Conservation (phyloP, 163 green algal genomes). For the Scenedesmus sp. region DNA sequence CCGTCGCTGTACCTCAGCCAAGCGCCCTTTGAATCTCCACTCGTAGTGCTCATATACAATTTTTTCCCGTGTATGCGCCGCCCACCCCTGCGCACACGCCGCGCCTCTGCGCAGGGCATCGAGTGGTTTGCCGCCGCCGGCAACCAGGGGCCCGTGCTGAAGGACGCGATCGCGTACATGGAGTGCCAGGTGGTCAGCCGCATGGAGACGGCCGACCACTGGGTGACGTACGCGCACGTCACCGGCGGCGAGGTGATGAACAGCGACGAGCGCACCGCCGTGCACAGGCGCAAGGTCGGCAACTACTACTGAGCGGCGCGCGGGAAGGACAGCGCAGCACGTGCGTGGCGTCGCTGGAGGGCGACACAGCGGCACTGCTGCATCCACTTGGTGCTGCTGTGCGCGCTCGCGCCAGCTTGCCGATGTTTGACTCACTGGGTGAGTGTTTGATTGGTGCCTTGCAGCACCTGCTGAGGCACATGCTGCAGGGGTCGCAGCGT, state of each 20-base stretch:
- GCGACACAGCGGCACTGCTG: not conserved
- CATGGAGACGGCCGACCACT: conserved; percentile 97
- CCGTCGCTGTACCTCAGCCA: too few relatives aligned
- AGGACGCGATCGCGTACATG: conserved; percentile 86
- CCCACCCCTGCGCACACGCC: not conserved
- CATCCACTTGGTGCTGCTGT: not conserved
- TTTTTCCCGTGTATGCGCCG: too few relatives aligned
- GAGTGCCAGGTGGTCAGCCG: conserved; percentile 91
- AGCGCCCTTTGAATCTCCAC: too few relatives aligned
- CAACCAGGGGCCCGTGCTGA: conserved; percentile 79
- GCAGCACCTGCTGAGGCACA: too few relatives aligned
- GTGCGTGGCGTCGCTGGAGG: not conserved
- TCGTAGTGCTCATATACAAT: too few relatives aligned
- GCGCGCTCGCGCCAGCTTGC: too few relatives aligned
- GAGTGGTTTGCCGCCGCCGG: conserved; percentile 69
- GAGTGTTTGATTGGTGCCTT: too few relatives aligned
- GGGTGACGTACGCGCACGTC: conserved; percentile 91
- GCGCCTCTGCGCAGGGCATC: conserved; percentile 68
- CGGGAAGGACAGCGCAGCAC: not conserved
- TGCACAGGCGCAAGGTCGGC: conserved; percentile 94
- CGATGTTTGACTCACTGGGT: too few relatives aligned
- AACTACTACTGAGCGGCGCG: conserved; percentile 89
- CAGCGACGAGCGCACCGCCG: conserved; percentile 85
- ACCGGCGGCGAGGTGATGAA: conserved; percentile 86
- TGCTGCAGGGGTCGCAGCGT: too few relatives aligned